These are phyloP conservation scores for Aspergillus bombycis DNA, from an alignment of 2,329 filamentous ascomycete genomes.

Conservation along the genomic window DNA sequence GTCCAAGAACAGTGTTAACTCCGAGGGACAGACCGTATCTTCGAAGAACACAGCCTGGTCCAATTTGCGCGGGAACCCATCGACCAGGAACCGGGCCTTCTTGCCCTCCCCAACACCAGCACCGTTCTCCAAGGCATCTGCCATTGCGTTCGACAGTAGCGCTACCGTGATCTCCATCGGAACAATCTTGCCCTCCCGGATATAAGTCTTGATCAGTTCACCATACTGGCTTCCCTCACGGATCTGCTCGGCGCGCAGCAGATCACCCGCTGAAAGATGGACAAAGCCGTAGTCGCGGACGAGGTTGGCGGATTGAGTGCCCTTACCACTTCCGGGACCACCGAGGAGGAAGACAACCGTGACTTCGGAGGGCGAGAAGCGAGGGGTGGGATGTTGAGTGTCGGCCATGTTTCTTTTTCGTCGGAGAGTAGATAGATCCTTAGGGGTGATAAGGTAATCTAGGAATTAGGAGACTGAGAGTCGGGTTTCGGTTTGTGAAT, in stretches of 20 bases:
- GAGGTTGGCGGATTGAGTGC: constrained; percentile 89
- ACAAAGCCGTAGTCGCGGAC: constrained; percentile 87
- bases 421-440: not conserved
- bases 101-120: constrained; percentile 32
- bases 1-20: constrained; percentile 91
- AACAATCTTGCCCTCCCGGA: constrained; percentile 92
- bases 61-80: constrained; percentile 92
- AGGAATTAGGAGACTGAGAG: constrained; percentile 32
- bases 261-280: constrained; percentile 90
- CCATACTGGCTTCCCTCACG: constrained; percentile 86
- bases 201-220: constrained; percentile 88
- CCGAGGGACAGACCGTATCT: constrained; percentile 78
- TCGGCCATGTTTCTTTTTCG: constrained; percentile 23
- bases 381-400: constrained; percentile 59
- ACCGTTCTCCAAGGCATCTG: constrained; percentile 62
- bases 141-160: constrained; percentile 92
- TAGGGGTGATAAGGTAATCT: not conserved
- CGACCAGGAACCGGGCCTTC: constrained; percentile 74
- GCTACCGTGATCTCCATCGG: constrained; percentile 98
- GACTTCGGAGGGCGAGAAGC: constrained; percentile 77
- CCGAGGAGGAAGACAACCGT: constrained; percentile 97
- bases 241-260: constrained; percentile 90
- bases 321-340: constrained; percentile 93
- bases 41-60: constrained; percentile 97
- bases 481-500: constrained; percentile 56